Base-by-base conservation (phyloP, 192 early-diverging fungal species). In the Chytriomyces hyalinus region DNA sequence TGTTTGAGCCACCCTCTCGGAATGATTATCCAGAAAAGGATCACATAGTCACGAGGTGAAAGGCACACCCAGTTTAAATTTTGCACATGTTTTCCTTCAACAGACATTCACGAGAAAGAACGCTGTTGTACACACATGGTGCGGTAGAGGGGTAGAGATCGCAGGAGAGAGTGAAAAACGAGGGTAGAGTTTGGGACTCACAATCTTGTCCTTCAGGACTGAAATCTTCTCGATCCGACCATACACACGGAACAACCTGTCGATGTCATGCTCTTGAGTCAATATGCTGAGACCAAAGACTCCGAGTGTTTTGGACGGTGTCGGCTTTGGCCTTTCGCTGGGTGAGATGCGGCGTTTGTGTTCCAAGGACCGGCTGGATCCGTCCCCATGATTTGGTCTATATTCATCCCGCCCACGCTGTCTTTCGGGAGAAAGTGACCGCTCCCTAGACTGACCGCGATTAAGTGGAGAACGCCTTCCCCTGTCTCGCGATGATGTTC, bases 261-360 rank as follows among this genome's bases (percentile, higher is more conserved):
- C 84, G 78, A 93, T 80, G 75, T 93, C 91, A 11, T 72, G 70
- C 67, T 90, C 88, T 15, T 68, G 71, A 2, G 92, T 93, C 49
- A 81, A 73, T 46, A 90, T 80, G 75, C 86, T 90, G 63, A 93
- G 79, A 20, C 90, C 91, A 82, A 93, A 93, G 8, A 92, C 91
- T 63, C 92, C 92, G 49, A 93, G 80, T 49, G 93, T 90, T 36
- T 85, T 87, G 71, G 59, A 66, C 6, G 82, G 82, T n/a, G 26
- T 24, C 6, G 84, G 77, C 13, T 26, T 22, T 47, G 28, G 53
- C 44, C 57, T 24, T 3, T 73, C 72, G 24, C 36, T 46, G 4
- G 70, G 70, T 7, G 13, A 17, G 24, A 72, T 73, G 3, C 44
- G 36, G 10, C 72, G 57, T 28, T 70, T 53, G 6, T 70, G 15